phyloP scores from a whole-genome alignment of 768 basidiomycete species.

The Auricularia sp. region DNA sequence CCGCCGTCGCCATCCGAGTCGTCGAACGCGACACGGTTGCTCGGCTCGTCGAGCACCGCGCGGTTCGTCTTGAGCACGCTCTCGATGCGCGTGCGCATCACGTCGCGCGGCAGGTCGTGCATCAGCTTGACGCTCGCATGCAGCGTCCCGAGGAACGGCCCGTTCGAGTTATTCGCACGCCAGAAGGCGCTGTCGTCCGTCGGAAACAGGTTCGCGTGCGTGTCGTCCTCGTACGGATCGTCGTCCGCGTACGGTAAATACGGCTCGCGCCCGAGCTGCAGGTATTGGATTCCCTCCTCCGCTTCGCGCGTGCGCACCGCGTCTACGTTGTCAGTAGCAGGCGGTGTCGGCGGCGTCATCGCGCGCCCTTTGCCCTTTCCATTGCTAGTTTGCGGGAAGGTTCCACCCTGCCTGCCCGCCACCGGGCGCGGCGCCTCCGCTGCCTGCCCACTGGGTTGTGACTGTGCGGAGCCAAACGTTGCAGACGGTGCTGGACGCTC shows the following conservation, averaged over 20 bases:
- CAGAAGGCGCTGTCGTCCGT: not conserved
- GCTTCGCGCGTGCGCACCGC: not conserved
- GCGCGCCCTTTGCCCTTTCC: not conserved
- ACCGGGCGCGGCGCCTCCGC: too few species aligned
- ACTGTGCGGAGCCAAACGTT: too few species aligned
- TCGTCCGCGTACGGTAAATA: not conserved
- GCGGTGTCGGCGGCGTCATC: not conserved
- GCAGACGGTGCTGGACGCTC: too few species aligned
- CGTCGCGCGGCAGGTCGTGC: not conserved
- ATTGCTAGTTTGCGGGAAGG: too few species aligned
- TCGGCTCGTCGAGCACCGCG: not conserved
- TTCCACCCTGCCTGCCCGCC: too few species aligned
- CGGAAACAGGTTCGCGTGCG: not conserved
- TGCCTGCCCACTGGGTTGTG: too few species aligned
- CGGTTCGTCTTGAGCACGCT: not conserved
- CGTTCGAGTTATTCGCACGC: not conserved
- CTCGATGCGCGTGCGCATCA: not conserved
- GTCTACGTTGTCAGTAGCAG: not conserved
- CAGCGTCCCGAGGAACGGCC: not conserved
- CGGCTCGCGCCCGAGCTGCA: not conserved
- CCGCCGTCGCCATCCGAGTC: not conserved
- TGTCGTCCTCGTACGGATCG: not conserved
- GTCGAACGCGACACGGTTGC: not conserved
- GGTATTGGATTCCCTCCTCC: not conserved
- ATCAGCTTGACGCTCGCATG: not conserved